phyloP scores from a whole-genome alignment of 805 yeast species.

The Kurtzmaniella fragi region DNA sequence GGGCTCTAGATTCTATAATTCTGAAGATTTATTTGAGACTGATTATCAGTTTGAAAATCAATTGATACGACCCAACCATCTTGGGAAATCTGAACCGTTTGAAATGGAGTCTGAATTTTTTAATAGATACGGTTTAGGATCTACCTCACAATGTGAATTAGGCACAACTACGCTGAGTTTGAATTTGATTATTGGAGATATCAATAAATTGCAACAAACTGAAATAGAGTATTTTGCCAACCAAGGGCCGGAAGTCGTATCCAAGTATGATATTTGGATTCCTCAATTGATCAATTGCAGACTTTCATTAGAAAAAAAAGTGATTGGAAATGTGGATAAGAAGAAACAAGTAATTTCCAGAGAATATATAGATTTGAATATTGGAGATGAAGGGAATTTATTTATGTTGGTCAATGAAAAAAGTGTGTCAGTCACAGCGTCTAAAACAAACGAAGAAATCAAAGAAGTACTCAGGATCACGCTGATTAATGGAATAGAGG shows the following conservation, averaged over 20 bases:
- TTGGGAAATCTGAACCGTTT: constrained; percentile 12
- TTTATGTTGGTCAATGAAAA: neutral
- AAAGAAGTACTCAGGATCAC: constrained; percentile 19
- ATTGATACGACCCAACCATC: constrained; percentile 39
- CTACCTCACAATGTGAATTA: constrained; percentile 28
- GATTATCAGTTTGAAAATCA: constrained; percentile 38
- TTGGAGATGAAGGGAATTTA: constrained; percentile 1
- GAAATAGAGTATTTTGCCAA: constrained; percentile 17
- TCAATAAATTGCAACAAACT: constrained; percentile 15
- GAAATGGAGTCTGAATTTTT: constrained; percentile 25
- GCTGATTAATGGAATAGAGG: constrained; percentile 28
- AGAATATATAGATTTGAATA: constrained; percentile 14
- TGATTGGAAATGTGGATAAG: constrained; percentile 35
- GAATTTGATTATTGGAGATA: constrained; percentile 27
- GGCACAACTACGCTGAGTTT: constrained; percentile 18
- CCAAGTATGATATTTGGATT: constrained; percentile 32
- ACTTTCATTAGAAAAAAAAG: constrained; percentile 42
- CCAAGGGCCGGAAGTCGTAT: constrained; percentile 12
- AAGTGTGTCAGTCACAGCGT: constrained; percentile 2
- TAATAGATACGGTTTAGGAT: constrained; percentile 20
- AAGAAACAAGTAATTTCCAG: constrained; percentile 26
- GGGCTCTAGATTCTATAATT: constrained; percentile 33
- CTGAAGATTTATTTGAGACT: constrained; percentile 39
- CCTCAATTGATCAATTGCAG: constrained; percentile 39
- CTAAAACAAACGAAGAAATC: constrained; percentile 4